Evolutionary conservation across 2,329 filamentous ascomycete genomes (phyloP), one percentile per base, ranked within the genome.

Genomic region (Rhexocercosporidium sp.): DNA sequence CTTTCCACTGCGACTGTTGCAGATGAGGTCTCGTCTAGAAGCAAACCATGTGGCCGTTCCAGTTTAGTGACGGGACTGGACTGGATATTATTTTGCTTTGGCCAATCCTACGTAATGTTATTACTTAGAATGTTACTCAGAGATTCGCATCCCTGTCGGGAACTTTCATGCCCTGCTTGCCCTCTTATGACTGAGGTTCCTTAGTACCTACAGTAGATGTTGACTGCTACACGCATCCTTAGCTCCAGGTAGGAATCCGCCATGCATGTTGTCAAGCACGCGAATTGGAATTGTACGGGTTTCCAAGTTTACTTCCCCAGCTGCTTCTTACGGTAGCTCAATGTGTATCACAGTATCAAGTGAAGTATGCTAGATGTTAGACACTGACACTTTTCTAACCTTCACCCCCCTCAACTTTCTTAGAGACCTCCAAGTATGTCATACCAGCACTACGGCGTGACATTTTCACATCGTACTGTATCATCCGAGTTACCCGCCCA

Each of bases 201-300:
- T 64, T 56, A 37, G 20, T 37, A 44, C 49, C 29, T 5, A 47
- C 22, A 41, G n/a, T 41, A 4, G 37, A 56, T 46, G 31, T 62
- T 31, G 29, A 61, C 27, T 67, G 59, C 68, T 65, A 47, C 59
- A 62, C 56, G 49, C 54, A 67, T 62, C 59, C 34, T 63, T 66
- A 46, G 65, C 31, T 54, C 65, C 41, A 67, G 37, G 71, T 69
- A 66, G 51, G 54, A 57, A 70, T 64, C 72, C 71, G 71, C n/a
- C 54, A 56, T 69, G 66, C 68, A 68, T 62, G 66, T 57, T 72
- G 62, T 72, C 67, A 73, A 70, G 62, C 70, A 73, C 66, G 68
- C 70, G 69, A 66, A 71, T 66, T 59, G 57, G 27, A 61, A 67
- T 34, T 39, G 39, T 60, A 65, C 62, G 49, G 44, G 49, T 34